Percentiles rank a stretch among this genome's conserved stretches.
These are phyloP conservation scores for Fraxinus excelsior DNA, from an alignment of 257 asterid species.

Conservation along the genomic window DNA sequence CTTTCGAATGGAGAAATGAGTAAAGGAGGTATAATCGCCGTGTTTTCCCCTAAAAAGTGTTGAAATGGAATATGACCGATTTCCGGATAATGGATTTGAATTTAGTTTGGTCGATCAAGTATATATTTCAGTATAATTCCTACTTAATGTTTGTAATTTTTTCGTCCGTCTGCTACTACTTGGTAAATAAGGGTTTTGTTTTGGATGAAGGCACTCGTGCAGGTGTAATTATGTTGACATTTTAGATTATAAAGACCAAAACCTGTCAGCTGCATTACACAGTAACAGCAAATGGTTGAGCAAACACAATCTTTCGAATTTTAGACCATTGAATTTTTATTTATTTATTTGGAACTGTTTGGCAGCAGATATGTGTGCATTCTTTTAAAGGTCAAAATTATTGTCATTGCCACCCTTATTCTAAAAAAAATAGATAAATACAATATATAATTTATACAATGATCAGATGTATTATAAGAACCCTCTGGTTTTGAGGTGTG, in stretches of 20 bases:
- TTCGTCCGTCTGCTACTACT: neutral
- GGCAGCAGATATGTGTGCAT: neutral
- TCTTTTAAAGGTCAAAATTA: neutral
- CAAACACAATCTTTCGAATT: neutral
- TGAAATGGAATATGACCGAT: neutral
- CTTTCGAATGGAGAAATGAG: slow-evolving; percentile 14
- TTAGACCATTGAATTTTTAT: neutral
- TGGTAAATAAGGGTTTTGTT: neutral
- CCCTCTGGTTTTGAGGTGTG: neutral
- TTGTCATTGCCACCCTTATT: neutral
- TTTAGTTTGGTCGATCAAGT: neutral
- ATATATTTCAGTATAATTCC: neutral
- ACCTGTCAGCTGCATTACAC: neutral
- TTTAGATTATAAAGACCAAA: neutral
- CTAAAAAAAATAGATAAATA: neutral
- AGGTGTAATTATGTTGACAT: neutral
- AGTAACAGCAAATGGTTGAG: neutral
- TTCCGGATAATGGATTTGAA: neutral
- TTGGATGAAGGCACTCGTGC: neutral
- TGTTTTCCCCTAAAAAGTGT: neutral
- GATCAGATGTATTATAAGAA: neutral
- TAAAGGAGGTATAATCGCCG: neutral
- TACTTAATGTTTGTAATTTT: neutral
- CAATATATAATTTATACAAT: neutral
- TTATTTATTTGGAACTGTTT: neutral